phyloP scores from a whole-genome alignment of 805 yeast genomes.

The Naumovozyma dairenensis region DNA sequence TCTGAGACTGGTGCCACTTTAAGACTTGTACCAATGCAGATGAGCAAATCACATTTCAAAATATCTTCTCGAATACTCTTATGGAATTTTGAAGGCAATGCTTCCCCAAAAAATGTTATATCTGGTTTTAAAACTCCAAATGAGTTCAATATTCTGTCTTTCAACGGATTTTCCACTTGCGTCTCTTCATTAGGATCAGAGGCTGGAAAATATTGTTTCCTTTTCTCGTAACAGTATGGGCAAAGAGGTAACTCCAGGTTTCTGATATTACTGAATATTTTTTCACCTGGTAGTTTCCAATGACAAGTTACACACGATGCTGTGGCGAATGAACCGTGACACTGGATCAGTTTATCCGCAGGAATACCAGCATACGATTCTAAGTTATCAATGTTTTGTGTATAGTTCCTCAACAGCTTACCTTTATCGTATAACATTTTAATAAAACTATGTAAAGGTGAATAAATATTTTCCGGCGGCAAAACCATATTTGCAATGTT shows the following conservation, averaged over 20 bases:
- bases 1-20: conserved; percentile 90
- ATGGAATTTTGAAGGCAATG: conserved; percentile 63
- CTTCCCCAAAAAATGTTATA: conserved; percentile 85
- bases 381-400: conserved; percentile 84
- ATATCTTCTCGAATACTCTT: conserved; percentile 50
- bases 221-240: conserved; percentile 47
- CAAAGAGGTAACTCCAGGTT: conserved; percentile 59
- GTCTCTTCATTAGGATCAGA: conserved; percentile 7
- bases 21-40: conserved; percentile 84
- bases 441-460: conserved; percentile 78
- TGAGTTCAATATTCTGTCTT: conserved; percentile 33
- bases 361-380: conserved; percentile 73
- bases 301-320: conserved; percentile 79
- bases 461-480: conserved; percentile 57
- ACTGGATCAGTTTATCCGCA: conserved; percentile 63
- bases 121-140: conserved; percentile 87
- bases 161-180: conserved; percentile 3
- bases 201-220: conserved; percentile 27
- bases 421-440: conserved; percentile 63
- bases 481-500: conserved; percentile 78
- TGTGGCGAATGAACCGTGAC: conserved; percentile 86
- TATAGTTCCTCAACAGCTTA: conserved; percentile 71
- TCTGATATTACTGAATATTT: conserved; percentile 51
- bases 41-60: conserved; percentile 59
- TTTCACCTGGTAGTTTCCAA: conserved; percentile 54